Conservation (phyloP, 345 rosid genomes). For the Noccaea bulbosa region DNA sequence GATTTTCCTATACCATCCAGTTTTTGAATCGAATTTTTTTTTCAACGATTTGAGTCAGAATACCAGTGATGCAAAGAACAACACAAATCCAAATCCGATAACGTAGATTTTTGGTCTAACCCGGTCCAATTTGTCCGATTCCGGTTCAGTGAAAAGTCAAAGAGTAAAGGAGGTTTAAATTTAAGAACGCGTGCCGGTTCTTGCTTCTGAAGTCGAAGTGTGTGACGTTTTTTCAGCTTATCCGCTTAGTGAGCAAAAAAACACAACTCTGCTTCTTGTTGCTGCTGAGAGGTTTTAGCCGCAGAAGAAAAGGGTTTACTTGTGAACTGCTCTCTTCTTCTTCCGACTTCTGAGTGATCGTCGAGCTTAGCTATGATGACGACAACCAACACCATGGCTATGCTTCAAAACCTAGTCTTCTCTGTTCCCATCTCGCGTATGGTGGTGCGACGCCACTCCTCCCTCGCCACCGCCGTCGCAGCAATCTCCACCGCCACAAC, state of each 20-base stretch:
- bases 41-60: neutral
- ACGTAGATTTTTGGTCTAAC: neutral
- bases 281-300: conserved; percentile 49
- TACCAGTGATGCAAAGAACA: neutral
- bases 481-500: conserved; percentile 34
- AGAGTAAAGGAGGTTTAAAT: neutral
- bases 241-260: conserved; percentile 32
- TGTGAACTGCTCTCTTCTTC: conserved; percentile 9
- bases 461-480: conserved; percentile 43
- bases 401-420: conserved; percentile 62
- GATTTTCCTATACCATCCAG: conserved; percentile 12
- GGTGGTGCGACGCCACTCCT: conserved; percentile 47
- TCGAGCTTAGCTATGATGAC: conserved; percentile 15
- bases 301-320: conserved; percentile 40
- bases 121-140: neutral
- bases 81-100: neutral
- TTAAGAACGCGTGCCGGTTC: conserved; percentile 24
- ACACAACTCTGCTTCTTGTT: conserved; percentile 8
- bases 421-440: conserved; percentile 62
- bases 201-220: neutral
- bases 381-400: conserved; percentile 59
- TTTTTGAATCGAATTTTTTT: neutral
- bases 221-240: conserved; percentile 36
- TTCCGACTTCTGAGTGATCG: conserved; percentile 14
- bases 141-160: neutral